Evolutionary conservation across 192 early-diverging fungal genomes (phyloP).

Genomic region (Mycoemilia scoparia): DNA sequence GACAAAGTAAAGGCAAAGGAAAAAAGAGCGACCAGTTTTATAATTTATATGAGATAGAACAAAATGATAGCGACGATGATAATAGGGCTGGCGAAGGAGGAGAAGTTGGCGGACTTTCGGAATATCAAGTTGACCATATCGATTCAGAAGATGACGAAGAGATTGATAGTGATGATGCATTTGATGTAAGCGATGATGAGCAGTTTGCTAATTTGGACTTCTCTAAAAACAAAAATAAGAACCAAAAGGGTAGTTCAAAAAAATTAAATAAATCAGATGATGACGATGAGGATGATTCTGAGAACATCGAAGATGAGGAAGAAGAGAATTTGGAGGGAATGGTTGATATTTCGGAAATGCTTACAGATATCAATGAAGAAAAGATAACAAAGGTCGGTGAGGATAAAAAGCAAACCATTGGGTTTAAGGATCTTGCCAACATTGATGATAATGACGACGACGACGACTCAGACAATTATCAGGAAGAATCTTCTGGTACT

Average conservation of each 20-base stretch:
- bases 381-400: slow-evolving; percentile 17
- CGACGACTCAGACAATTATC: slow-evolving; percentile 9
- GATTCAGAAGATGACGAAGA: slow-evolving; percentile 85
- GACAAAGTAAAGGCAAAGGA: too few relatives aligned
- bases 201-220: slow-evolving; percentile 54
- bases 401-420: slow-evolving; percentile 6
- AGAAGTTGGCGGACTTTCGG: not conserved
- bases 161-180: slow-evolving; percentile 81
- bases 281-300: slow-evolving; percentile 18
- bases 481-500: slow-evolving; percentile 12
- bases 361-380: slow-evolving; percentile 21
- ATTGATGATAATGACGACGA: slow-evolving; percentile 16
- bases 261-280: slow-evolving; percentile 13
- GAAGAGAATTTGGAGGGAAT: slow-evolving; percentile 24
- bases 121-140: slow-evolving; percentile 56
- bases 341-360: slow-evolving; percentile 47
- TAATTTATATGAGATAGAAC: not conserved
- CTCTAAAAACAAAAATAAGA: slow-evolving; percentile 11
- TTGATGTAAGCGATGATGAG: slow-evolving; percentile 70
- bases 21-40: too few relatives aligned
- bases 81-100: not conserved
- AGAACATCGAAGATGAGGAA: slow-evolving; percentile 27
- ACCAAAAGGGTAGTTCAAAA: slow-evolving; percentile 5
- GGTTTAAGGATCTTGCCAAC: slow-evolving; percentile 21
- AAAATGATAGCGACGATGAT: not conserved